Evolutionary conservation across 305 asterid species (phyloP).

Genomic region (Euphrasia arctica): DNA sequence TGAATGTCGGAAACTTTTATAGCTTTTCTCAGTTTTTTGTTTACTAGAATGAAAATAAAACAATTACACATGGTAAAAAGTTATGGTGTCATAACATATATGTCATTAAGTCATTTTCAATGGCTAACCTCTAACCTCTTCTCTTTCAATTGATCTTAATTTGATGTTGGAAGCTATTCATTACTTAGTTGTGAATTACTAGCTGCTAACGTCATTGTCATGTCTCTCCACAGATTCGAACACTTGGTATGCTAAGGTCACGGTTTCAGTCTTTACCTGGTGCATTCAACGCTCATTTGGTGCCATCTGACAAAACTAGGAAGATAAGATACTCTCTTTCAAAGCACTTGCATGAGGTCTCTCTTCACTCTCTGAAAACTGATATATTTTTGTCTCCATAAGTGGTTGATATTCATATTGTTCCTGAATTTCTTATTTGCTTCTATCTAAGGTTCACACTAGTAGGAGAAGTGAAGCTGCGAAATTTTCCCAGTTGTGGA

Average conservation of each 20-base stretch:
- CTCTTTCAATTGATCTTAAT: background rate
- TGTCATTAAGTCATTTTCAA: constrained; percentile 5
- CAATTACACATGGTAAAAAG: constrained; percentile 5
- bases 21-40: constrained; percentile 15
- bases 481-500: constrained; percentile 84
- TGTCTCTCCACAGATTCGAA: constrained; percentile 61
- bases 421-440: constrained; percentile 22
- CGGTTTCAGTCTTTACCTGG: constrained; percentile 86
- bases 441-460: constrained; percentile 48
- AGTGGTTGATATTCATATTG: constrained; percentile 18
- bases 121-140: constrained; percentile 2
- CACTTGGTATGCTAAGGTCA: constrained; percentile 80
- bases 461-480: constrained; percentile 83
- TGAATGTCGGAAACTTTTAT: constrained; percentile 13
- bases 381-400: constrained; percentile 28
- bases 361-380: constrained; percentile 26
- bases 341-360: constrained; percentile 63
- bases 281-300: constrained; percentile 74
- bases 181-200: constrained; percentile 21
- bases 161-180: constrained; percentile 14
- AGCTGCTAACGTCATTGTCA: constrained; percentile 8
- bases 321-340: constrained; percentile 59
- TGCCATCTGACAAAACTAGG: constrained; percentile 63
- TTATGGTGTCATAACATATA: background rate
- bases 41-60: constrained; percentile 21